Conservation (phyloP, 1,284 basidiomycete genomes). For the Malassezia pachydermatis region DNA sequence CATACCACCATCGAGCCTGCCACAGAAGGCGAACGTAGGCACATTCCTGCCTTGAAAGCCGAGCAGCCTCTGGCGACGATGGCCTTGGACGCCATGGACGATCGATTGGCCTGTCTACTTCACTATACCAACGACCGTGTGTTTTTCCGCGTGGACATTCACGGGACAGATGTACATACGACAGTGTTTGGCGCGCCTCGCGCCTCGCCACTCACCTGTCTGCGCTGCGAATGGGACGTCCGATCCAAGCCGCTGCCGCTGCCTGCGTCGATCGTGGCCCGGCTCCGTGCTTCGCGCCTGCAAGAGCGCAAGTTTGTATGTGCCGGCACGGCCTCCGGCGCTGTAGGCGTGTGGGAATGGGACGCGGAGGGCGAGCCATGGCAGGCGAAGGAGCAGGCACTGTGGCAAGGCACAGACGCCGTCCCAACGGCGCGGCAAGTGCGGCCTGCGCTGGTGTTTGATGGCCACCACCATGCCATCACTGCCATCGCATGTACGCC, state of each 20-base stretch:
- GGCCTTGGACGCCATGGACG: background rate
- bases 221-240: conserved; percentile 38
- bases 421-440: conserved; percentile 57
- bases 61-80: background rate
- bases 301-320: conserved; percentile 36
- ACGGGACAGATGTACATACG: conserved; percentile 9
- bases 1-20: background rate
- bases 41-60: too few relatives aligned
- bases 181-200: conserved; percentile 28
- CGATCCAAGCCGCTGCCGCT: conserved; percentile 18
- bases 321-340: conserved; percentile 35
- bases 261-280: conserved; percentile 15
- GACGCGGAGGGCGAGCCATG: conserved; percentile 21
- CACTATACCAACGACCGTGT: conserved; percentile 24
- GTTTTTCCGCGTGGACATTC: conserved; percentile 21
- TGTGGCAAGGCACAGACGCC: conserved; percentile 48
- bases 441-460: conserved; percentile 50
- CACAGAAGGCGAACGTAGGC: background rate
- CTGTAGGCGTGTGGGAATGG: conserved; percentile 38
- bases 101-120: conserved; percentile 18
- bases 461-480: conserved; percentile 31
- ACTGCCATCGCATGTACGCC: conserved; percentile 33
- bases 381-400: conserved; percentile 19
- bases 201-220: conserved; percentile 28
- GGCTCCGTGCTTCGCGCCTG: conserved; percentile 21